Evolutionary conservation across 1,284 basidiomycete species (phyloP).

Genomic region (Chalciporus sp.): DNA sequence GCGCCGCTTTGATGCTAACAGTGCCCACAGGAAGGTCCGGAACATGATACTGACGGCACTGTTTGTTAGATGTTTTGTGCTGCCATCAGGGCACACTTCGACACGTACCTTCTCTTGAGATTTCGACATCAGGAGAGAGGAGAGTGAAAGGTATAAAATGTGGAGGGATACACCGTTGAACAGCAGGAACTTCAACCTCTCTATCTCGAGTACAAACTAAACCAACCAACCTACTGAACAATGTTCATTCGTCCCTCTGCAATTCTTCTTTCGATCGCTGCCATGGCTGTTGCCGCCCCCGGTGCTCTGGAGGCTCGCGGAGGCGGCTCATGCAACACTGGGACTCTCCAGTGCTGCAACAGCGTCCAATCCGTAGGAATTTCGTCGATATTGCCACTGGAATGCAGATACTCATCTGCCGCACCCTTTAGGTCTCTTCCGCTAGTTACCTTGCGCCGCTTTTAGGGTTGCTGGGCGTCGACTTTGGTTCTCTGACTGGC

Average conservation of each 20-base stretch:
- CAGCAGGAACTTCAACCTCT: neutral
- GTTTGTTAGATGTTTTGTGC: neutral
- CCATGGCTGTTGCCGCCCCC: constrained; percentile 12
- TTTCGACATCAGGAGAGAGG: neutral
- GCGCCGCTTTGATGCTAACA: too few species aligned
- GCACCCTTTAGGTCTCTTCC: constrained; percentile 2
- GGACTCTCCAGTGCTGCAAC: constrained; percentile 18
- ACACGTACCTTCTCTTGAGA: neutral
- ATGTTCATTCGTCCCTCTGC: constrained; percentile 16
- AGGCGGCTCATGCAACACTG: constrained; percentile 14
- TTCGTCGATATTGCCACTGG: neutral
- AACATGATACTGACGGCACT: neutral
- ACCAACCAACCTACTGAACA: neutral
- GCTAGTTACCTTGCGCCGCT: neutral
- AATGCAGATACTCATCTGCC: neutral
- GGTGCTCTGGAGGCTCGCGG: constrained; percentile 3
- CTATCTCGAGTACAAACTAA: neutral
- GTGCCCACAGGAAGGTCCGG: neutral
- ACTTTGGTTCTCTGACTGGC: neutral
- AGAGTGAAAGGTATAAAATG: neutral
- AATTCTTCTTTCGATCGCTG: constrained; percentile 7
- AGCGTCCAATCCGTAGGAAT: constrained; percentile 3
- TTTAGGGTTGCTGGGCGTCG: neutral
- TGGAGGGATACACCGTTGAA: neutral
- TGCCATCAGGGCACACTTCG: neutral